phyloP scores from a whole-genome alignment of 2,329 filamentous ascomycete species.

The Aspergillus fischeri region DNA sequence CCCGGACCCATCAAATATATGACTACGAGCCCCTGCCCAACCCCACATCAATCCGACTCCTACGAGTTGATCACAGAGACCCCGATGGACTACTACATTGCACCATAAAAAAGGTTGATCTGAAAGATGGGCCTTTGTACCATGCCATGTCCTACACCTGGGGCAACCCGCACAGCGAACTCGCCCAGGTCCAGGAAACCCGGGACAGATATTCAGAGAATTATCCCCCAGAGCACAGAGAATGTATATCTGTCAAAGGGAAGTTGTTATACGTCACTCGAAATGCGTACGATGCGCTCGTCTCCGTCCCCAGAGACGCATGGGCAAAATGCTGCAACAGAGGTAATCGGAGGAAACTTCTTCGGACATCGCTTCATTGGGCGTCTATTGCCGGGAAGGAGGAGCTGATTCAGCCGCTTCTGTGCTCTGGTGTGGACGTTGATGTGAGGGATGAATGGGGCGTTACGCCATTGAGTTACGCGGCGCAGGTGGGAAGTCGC shows the following conservation, averaged over 20 bases:
- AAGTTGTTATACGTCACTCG: background rate
- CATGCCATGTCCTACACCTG: conserved; percentile 6
- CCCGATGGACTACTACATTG: background rate
- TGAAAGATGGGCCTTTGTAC: background rate
- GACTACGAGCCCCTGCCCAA: conserved; percentile 1
- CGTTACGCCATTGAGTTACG: background rate
- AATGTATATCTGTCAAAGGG: background rate
- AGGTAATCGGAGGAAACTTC: background rate
- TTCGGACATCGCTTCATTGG: conserved; percentile 1
- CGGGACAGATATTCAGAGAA: background rate
- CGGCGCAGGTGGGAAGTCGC: background rate
- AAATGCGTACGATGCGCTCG: background rate
- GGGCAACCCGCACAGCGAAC: conserved; percentile 3
- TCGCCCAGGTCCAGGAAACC: background rate
- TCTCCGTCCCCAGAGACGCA: background rate
- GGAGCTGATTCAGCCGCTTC: background rate
- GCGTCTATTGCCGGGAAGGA: background rate
- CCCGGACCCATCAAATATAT: background rate
- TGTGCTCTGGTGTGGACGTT: background rate
- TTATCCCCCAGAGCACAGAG: background rate
- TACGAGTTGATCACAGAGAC: background rate
- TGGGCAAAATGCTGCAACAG: conserved; percentile 1
- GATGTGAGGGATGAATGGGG: background rate
- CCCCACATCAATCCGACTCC: conserved; percentile 2
- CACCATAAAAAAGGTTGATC: background rate